These are phyloP conservation scores for Macadamia tetraphylla DNA, from an alignment of 164 flowering plant genomes.

Conservation along the genomic window DNA sequence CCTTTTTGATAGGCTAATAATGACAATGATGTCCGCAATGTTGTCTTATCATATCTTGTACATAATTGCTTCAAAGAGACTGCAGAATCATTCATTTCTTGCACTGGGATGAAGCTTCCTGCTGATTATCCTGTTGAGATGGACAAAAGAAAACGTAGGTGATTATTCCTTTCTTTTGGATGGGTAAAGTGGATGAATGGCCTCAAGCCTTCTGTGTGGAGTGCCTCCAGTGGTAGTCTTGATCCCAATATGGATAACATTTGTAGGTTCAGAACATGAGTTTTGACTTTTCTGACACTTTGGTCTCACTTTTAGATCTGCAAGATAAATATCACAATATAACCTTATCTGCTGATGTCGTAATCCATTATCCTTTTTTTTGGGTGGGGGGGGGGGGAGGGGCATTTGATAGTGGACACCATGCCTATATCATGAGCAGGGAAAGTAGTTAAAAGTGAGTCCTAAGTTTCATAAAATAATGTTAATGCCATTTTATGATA, in stretches of 20 bases:
- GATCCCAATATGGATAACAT: background rate
- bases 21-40: slow-evolving; percentile 58
- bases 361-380: no score
- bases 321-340: no score
- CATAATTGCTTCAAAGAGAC: slow-evolving; percentile 88
- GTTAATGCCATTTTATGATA: no score
- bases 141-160: slow-evolving; percentile 89
- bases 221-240: background rate
- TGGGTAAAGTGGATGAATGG: background rate
- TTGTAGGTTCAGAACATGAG: no score
- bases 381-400: no score
- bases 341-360: no score
- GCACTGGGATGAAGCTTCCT: slow-evolving; percentile 66
- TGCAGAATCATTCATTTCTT: slow-evolving; percentile 66
- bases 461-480: no score
- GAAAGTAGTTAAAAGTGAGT: no score
- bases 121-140: slow-evolving; percentile 62
- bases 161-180: background rate
- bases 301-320: no score
- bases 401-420: no score
- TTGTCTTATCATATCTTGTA: slow-evolving; percentile 82
- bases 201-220: background rate
- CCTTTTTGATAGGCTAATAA: slow-evolving; percentile 47
- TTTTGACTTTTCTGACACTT: no score
- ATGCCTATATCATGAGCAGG: no score